Percentiles rank a stretch among this genome's conserved stretches.
phyloP scores from a whole-genome alignment of 2,329 filamentous ascomycete species.

The Trichoderma sp. region DNA sequence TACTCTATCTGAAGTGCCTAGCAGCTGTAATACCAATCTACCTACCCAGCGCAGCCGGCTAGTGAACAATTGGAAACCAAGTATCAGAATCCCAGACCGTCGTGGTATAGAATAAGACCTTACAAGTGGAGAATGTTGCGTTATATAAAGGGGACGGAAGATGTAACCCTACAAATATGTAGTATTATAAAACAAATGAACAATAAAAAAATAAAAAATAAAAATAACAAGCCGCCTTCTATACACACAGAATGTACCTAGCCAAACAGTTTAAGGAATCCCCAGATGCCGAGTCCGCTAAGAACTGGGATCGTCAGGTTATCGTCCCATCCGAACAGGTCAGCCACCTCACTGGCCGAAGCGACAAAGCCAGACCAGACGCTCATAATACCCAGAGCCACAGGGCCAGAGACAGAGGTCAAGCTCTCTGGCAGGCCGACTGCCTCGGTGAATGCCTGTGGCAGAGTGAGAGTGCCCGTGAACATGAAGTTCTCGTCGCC shows the following conservation, averaged over 20 bases:
- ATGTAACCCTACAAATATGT: neutral
- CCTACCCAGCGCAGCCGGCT: neutral
- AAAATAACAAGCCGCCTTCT: neutral
- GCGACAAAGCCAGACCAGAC: slow-evolving; percentile 87
- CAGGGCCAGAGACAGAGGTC: slow-evolving; percentile 65
- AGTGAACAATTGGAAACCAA: neutral
- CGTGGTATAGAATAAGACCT: slow-evolving; percentile 5
- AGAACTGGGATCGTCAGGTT: slow-evolving; percentile 95
- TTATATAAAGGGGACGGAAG: neutral
- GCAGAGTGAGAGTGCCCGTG: slow-evolving; percentile 72
- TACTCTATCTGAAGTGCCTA: slow-evolving; percentile 2
- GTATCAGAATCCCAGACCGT: slow-evolving; percentile 3
- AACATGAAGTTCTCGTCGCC: slow-evolving; percentile 78
- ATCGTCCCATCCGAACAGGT: slow-evolving; percentile 94
- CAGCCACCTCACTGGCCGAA: slow-evolving; percentile 84
- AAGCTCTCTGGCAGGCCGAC: slow-evolving; percentile 63
- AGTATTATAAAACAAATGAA: neutral
- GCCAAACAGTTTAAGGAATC: slow-evolving; percentile 85
- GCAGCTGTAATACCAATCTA: slow-evolving; percentile 4
- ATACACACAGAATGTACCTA: slow-evolving; percentile 36
- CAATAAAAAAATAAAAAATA: neutral
- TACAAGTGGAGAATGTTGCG: neutral
- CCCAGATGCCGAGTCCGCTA: slow-evolving; percentile 85
- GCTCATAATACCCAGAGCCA: slow-evolving; percentile 79
- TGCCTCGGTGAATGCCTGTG: slow-evolving; percentile 56